Conservation (phyloP, 768 basidiomycete genomes). For the Tylopilus cervinicoccineus region DNA sequence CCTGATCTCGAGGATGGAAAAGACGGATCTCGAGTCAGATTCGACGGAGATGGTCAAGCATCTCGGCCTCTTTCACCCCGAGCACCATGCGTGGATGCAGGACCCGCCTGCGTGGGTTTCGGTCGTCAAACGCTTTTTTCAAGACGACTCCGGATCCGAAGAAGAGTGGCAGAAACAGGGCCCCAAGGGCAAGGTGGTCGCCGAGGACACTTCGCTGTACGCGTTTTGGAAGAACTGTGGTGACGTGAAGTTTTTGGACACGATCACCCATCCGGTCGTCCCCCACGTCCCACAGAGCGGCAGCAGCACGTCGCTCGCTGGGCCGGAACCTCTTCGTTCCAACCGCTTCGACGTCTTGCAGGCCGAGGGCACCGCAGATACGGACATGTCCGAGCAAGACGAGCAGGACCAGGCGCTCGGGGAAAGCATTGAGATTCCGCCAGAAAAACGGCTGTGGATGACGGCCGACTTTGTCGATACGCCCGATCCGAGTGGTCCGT, state of each 20-base stretch:
- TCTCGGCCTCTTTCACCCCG: constrained; percentile 44
- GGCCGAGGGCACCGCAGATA: background rate
- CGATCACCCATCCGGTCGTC: background rate
- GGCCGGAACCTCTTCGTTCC: background rate
- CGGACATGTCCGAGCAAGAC: background rate
- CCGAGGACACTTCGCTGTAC: constrained; percentile 35
- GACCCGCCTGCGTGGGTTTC: constrained; percentile 50
- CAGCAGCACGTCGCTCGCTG: background rate
- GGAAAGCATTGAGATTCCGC: constrained; percentile 2
- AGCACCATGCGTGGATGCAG: constrained; percentile 41
- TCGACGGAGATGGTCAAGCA: constrained; percentile 39
- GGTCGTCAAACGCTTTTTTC: constrained; percentile 15
- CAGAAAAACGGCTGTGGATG: constrained; percentile 35
- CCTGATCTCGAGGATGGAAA: constrained; percentile 42
- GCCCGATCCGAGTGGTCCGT: background rate
- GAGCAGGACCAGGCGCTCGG: constrained; percentile 10
- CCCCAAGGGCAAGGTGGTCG: constrained; percentile 16
- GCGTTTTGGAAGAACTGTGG: constrained; percentile 46
- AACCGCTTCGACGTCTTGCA: constrained; percentile 18
- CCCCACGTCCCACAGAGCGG: background rate
- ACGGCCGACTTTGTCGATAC: background rate
- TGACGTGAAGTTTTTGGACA: constrained; percentile 47
- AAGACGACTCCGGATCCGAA: constrained; percentile 15
- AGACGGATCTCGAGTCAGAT: constrained; percentile 30
- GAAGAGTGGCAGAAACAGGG: constrained; percentile 36